Evolutionary conservation across 192 early-diverging fungal species (phyloP).

Genomic region (Geranomyces michiganensis): DNA sequence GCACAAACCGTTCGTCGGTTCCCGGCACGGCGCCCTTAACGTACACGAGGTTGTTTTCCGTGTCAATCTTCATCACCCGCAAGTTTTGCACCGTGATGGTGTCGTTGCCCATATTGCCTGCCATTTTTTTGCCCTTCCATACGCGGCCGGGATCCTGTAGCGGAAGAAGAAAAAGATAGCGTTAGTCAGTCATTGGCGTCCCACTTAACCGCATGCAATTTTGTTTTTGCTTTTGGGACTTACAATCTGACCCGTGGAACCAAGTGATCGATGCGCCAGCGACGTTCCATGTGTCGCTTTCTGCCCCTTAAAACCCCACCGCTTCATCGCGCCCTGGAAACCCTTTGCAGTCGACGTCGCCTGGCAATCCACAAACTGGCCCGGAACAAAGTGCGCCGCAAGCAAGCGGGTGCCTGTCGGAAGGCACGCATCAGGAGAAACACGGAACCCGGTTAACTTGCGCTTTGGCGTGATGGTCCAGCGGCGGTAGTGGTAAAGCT

Average conservation of each 20-base stretch:
- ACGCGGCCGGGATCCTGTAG: slow-evolving; percentile 84
- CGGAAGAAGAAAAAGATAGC: not conserved
- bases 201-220: not conserved
- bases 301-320: slow-evolving; percentile 88
- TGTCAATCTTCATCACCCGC: slow-evolving; percentile 75
- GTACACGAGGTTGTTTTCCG: slow-evolving; percentile 82
- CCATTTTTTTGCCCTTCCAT: slow-evolving; percentile 98
- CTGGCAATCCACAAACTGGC: slow-evolving; percentile 91
- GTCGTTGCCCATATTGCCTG: slow-evolving; percentile 91
- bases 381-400: slow-evolving; percentile 91
- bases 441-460: slow-evolving; percentile 78
- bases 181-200: not conserved
- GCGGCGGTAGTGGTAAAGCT: slow-evolving; percentile 74
- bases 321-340: slow-evolving; percentile 97
- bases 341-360: slow-evolving; percentile 91
- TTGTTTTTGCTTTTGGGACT: too few species aligned
- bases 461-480: slow-evolving; percentile 76
- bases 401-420: slow-evolving; percentile 67
- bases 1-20: slow-evolving; percentile 79
- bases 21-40: slow-evolving; percentile 93
- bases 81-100: slow-evolving; percentile 78
- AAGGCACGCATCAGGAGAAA: slow-evolving; percentile 83
- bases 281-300: slow-evolving; percentile 96
- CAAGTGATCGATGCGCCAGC: slow-evolving; percentile 80
- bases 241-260: slow-evolving; percentile 78